Conservation (phyloP, 2,329 filamentous ascomycete species). For the Trichoderma lentiforme region DNA sequence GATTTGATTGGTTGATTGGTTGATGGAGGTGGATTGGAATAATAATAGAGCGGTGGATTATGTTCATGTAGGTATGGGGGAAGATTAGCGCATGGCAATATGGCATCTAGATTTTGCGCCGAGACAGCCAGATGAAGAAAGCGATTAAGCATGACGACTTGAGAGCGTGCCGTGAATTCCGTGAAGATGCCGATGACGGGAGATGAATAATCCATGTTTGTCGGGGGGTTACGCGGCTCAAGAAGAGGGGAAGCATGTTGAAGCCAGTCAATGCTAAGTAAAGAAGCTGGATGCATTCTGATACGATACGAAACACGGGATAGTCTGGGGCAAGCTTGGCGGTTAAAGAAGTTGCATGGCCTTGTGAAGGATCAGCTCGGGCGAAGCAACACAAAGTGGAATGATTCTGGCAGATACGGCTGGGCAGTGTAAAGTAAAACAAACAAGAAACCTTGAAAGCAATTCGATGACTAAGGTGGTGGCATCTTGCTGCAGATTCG, state of each 20-base stretch:
- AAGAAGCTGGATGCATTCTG: not conserved
- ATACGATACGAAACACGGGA: not conserved
- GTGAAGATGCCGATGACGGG: not conserved
- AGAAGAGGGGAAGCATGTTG: not conserved
- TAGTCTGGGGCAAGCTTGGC: not conserved
- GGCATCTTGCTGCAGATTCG: not conserved
- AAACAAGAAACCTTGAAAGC: not conserved
- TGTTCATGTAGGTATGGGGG: not conserved
- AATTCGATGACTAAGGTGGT: not conserved
- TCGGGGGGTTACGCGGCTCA: constrained; percentile 3
- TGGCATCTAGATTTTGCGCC: not conserved
- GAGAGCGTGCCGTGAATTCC: not conserved
- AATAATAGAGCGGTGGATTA: constrained; percentile 1
- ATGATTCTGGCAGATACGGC: not conserved
- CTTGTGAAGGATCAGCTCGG: not conserved
- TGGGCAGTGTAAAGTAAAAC: not conserved
- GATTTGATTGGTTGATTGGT: not conserved
- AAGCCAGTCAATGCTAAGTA: not conserved
- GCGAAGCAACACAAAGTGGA: not conserved
- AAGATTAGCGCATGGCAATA: not conserved
- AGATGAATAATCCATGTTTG: not conserved
- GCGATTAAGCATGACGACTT: not conserved
- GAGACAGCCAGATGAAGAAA: constrained; percentile 1
- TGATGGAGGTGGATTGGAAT: not conserved
- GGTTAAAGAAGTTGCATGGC: not conserved